Evolutionary conservation across 2,329 filamentous ascomycete species (phyloP), one percentile per base, ranked within the genome.

Genomic region (Calonectria hawksworthii): DNA sequence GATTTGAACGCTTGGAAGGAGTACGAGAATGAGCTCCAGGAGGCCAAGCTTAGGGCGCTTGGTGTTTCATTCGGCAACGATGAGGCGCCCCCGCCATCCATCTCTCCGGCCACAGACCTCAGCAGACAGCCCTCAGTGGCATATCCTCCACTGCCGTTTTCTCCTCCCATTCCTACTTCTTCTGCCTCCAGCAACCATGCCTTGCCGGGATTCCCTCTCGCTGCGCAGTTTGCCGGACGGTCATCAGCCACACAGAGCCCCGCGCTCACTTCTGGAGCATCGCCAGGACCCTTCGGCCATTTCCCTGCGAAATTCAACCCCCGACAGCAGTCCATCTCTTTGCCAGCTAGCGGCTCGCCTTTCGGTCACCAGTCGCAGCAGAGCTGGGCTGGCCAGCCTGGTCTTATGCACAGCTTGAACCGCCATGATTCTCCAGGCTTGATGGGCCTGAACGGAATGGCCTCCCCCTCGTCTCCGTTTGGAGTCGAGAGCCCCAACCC

Each of bases 1-100:
- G 93, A 95, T 81, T 86, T 94, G 76, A 92, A 93, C 83, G 89
- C 90, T 1, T 92, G 91, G 91, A 94, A 95, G 81, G 89, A 92
- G 32, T 98, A 99, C 84, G 94, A 96, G 73, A 91, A 94, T 70
- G 93, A 94, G 78, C 88, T 99, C 44, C 93, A 95, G 79, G 97
- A 99, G 86, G 95, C 96, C 75, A 99, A 98, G 86, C 89, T 99
- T 68, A 93, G 96, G 75, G 96, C 96, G 66, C 89, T 99, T 70
- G 97, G 97, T 77, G 97, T 99, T 16, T 96, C 92, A 23, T 90
- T 95, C 75, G 94, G 93, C 44, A 92, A 94, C 64, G 93, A 95
- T 8, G 95, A 97, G 67, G 91, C 92, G 14, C 86, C 87, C 34
- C 86, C 90, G 74, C 87, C 90, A 5, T 92, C 92, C 4, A 89